Evolutionary conservation across 75 land plant species (phyloP), one percentile per base, ranked within the genome.

Genomic region (Pinus taeda): DNA sequence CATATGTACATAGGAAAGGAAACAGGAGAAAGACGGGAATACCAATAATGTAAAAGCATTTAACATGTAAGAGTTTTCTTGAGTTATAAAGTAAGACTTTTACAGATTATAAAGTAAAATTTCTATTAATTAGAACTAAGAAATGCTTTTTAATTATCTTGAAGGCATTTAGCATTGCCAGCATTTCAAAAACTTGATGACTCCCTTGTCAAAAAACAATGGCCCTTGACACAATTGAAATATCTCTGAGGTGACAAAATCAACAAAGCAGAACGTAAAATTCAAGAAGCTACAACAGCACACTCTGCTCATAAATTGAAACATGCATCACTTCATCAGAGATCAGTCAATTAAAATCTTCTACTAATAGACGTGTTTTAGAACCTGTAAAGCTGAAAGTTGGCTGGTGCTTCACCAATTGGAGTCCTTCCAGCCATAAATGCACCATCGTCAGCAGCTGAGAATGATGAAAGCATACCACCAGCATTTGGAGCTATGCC

Each of bases 331-430:
- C 72, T 42, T 69, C 9, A 69, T 39, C 21, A 69, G 42, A 69
- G 55, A 24, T 39, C 13, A n/a, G n/a, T 20, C n/a, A 45, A 42
- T 12, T 42, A 69, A 69, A 69, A 67, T 39, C 42, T 12, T 21
- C 53, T 13, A 7, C 14, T n/a, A 42, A 69, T 39, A 42, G 3
- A n/a, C 42, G 12, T 69, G n/a, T 8, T 37, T 67, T 0, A 65
- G 69, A 29, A 93, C 98, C 98, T 96, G 81, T 92, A 96, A 26
- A 96, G 86, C 83, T 94, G 97, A 81, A 96, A 96, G 72, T 96
- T 94, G 56, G 87, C 86, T 69, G 99, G 90, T 70, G 84, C 89
- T 29, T 91, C 96, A 73, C 80, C 70, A 56, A 61, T 58, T 15
- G 81, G 70, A 79, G 85, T 61, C 49, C 74, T 82, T 33, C 75